These are phyloP conservation scores for Candida methanosorbosa DNA, from an alignment of 805 yeast genomes.

Conservation along the genomic window DNA sequence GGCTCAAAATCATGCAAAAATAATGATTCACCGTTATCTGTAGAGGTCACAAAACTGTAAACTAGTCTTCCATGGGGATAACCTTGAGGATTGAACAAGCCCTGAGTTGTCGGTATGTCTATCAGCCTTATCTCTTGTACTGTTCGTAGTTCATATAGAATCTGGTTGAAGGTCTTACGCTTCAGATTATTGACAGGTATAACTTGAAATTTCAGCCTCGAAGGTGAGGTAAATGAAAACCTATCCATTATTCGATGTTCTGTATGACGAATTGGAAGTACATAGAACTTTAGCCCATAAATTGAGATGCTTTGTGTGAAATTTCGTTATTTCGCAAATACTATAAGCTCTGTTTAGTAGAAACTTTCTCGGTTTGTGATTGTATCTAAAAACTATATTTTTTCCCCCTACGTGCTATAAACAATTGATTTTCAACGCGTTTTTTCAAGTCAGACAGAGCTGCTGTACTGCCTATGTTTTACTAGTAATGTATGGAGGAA, in stretches of 20 bases:
- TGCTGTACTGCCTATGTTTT: too few relatives aligned
- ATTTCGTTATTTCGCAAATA: too few relatives aligned
- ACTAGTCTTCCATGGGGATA: slow-evolving; percentile 72
- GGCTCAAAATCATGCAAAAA: slow-evolving; percentile 87
- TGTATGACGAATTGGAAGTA: too few relatives aligned
- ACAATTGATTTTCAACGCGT: too few relatives aligned
- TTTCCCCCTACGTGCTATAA: too few relatives aligned
- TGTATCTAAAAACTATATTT: too few relatives aligned
- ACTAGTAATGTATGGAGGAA: too few relatives aligned
- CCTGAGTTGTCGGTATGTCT: slow-evolving; percentile 62
- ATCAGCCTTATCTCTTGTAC: slow-evolving; percentile 60
- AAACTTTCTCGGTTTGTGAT: too few relatives aligned
- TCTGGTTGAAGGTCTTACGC: slow-evolving; percentile 31
- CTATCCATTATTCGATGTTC: slow-evolving; percentile 20
- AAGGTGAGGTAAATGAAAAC: slow-evolving; percentile 51
- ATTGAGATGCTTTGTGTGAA: too few relatives aligned
- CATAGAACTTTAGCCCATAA: too few relatives aligned
- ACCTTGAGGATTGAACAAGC: slow-evolving; percentile 74
- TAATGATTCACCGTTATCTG: slow-evolving; percentile 32
- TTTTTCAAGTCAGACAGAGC: too few relatives aligned
- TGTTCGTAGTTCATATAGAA: slow-evolving; percentile 33
- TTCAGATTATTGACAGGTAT: slow-evolving; percentile 56
- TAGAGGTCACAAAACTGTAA: slow-evolving; percentile 51
- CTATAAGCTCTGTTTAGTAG: too few relatives aligned
- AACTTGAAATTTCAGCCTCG: slow-evolving; percentile 55